phyloP scores from a whole-genome alignment of 768 basidiomycete species.

The Cyclocybe cylindracea region DNA sequence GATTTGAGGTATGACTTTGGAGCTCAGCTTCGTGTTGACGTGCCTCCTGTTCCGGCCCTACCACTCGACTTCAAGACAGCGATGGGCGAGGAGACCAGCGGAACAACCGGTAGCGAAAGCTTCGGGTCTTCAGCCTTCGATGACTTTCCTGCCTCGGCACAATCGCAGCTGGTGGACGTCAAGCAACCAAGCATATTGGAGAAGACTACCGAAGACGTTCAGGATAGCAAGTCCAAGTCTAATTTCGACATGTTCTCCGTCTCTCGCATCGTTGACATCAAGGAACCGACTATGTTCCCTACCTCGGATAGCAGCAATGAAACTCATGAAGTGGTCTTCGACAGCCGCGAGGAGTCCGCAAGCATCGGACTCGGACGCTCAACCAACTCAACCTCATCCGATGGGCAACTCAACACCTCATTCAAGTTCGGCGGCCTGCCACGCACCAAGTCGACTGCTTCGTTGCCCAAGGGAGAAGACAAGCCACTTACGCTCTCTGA shows the following conservation, averaged over 20 bases:
- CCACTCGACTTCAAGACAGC: constrained; percentile 26
- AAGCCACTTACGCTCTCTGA: constrained; percentile 65
- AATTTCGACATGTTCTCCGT: constrained; percentile 24
- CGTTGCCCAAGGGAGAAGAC: constrained; percentile 18
- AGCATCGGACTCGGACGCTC: not conserved
- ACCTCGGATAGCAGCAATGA: not conserved
- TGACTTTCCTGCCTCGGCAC: not conserved
- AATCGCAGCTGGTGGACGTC: constrained; percentile 25
- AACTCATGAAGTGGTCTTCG: constrained; percentile 6
- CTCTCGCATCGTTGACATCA: constrained; percentile 33
- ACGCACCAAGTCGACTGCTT: constrained; percentile 19
- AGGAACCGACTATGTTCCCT: constrained; percentile 23
- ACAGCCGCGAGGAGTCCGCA: not conserved
- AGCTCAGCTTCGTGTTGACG: constrained; percentile 36
- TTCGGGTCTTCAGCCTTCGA: constrained; percentile 4
- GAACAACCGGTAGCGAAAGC: not conserved
- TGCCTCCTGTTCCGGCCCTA: constrained; percentile 55
- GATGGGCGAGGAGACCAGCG: constrained; percentile 1
- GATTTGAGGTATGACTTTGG: constrained; percentile 53
- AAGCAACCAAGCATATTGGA: constrained; percentile 28
- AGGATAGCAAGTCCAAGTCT: constrained; percentile 13
- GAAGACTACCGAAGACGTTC: constrained; percentile 9
- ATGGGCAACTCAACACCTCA: constrained; percentile 67
- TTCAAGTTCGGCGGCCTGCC: constrained; percentile 75
- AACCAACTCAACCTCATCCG: constrained; percentile 44